Base-by-base conservation (phyloP, 1,284 basidiomycete genomes). In the Clitocybe nebularis region DNA sequence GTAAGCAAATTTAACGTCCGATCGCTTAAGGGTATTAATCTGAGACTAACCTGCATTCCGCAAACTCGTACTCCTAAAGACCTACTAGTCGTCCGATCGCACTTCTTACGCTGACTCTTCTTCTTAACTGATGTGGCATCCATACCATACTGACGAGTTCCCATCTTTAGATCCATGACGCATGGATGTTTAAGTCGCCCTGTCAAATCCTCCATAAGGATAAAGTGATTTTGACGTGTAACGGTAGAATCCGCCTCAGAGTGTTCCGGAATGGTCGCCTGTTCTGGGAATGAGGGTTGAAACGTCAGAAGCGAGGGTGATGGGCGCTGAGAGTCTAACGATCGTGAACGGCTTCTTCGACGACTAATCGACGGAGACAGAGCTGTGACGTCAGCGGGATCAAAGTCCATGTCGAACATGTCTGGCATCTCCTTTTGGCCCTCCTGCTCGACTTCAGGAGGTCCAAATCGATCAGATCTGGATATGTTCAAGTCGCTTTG, bases 131-230 rank as follows among this genome's bases (percentile, higher is more conserved):
- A 72, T 3, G 89, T 91, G 16, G 95, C 95, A 57, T 98, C 92
- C 66, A 96, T 89, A 10, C 96, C 96, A 65, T 99, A 98, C 68
- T 99, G 95, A 30, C 95, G 77, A 23, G 94, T 98, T 9, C 95
- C 95, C 95, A 99, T 99, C 74, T 99, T 99, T 56, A 99, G 72
- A 65, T 99, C 95, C 51, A 99, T 79, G 30, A 99, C 96, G 59
- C 95, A 99, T 3, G 96, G 92, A 40, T 81, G 82, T 62, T 89
- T 94, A 53, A 98, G 67, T n/a, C 89, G 74, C 14, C 96, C 96
- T 1, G 95, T 99, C 33, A 99, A 71, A 60, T 99, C 96, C 65
- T 99, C 95, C 91, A 99, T 95, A 49, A 99, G 76, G 54, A 99
- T 93, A 64, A 99, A 99, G 59, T 98, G 88, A 62, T 97, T 93